Evolutionary conservation across 1,139 yeast species (phyloP).

Genomic region (Pichia sorboxylosa): DNA sequence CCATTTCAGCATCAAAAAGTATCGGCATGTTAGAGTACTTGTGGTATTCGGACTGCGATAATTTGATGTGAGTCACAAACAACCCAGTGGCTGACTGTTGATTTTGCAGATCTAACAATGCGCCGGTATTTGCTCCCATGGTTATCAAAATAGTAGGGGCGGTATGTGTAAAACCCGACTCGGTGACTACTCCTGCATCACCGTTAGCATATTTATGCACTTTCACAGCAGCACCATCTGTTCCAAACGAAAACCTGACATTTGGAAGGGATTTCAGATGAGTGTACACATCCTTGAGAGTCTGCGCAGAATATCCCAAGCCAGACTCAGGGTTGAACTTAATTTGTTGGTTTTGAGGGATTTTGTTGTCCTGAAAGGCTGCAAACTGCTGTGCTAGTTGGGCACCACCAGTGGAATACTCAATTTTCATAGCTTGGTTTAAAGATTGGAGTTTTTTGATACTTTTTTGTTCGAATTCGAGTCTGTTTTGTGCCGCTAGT

Average conservation of each 20-base stretch:
- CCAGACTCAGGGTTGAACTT: conserved; percentile 25
- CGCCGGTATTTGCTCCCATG: conserved; percentile 29
- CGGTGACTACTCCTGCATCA: conserved; percentile 10
- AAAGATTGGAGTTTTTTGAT: conserved; percentile 13
- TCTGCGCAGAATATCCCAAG: conserved; percentile 24
- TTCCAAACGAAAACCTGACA: conserved; percentile 26
- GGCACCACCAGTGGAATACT: conserved; percentile 8
- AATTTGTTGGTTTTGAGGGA: conserved; percentile 7
- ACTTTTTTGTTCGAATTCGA: conserved; percentile 12
- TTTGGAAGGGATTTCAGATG: conserved; percentile 7
- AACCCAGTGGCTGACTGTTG: conserved; percentile 29
- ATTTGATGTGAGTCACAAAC: conserved; percentile 27
- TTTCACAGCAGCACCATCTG: conserved; percentile 18
- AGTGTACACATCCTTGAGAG: conserved; percentile 21
- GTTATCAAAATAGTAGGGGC: conserved; percentile 25
- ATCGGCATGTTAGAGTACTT: conserved; percentile 26
- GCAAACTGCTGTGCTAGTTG: conserved; percentile 5
- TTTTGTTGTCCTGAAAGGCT: conserved; percentile 12
- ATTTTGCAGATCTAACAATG: conserved; percentile 24
- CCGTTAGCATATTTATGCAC: conserved; percentile 8
- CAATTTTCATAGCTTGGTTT: conserved; percentile 17
- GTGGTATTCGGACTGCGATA: conserved; percentile 22
- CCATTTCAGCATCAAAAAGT: conserved; percentile 31
- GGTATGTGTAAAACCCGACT: conserved; percentile 16
- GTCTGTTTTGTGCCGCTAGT: conserved; percentile 10